Conservation (phyloP, 2,329 filamentous ascomycete genomes). For the Botryotinia globosa region DNA sequence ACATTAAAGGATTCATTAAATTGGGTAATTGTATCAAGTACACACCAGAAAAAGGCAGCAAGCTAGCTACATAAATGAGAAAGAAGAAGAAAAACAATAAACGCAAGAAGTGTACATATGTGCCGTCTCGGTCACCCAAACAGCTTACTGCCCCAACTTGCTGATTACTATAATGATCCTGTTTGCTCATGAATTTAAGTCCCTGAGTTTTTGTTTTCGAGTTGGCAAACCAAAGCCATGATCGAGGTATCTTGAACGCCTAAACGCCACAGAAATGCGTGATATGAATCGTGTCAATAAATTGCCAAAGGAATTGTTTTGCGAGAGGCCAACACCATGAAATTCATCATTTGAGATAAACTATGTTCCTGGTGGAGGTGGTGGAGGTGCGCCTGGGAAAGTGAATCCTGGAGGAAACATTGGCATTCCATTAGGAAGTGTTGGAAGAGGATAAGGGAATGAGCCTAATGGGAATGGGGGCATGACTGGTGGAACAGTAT, state of each 20-base stretch:
- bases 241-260: constrained; percentile 19
- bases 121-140: background rate
- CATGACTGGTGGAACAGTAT: constrained; percentile 32
- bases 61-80: constrained; percentile 4
- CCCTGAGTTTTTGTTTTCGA: background rate
- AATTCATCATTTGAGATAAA: constrained; percentile 22
- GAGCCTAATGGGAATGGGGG: constrained; percentile 25
- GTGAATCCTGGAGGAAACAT: constrained; percentile 50
- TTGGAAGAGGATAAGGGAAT: constrained; percentile 44
- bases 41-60: background rate
- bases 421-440: constrained; percentile 50
- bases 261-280: constrained; percentile 19
- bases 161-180: constrained; percentile 15
- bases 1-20: background rate
- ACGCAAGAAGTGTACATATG: background rate
- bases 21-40: background rate
- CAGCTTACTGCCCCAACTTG: background rate
- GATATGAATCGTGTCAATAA: constrained; percentile 2
- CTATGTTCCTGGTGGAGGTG: constrained; percentile 32
- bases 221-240: constrained; percentile 5
- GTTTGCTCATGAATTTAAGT: constrained; percentile 15
- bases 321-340: background rate
- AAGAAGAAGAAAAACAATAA: background rate
- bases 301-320: background rate
- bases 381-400: constrained; percentile 33